Conservation (phyloP, 352 stramenopile species). For the Phytophthora ohioensis region DNA sequence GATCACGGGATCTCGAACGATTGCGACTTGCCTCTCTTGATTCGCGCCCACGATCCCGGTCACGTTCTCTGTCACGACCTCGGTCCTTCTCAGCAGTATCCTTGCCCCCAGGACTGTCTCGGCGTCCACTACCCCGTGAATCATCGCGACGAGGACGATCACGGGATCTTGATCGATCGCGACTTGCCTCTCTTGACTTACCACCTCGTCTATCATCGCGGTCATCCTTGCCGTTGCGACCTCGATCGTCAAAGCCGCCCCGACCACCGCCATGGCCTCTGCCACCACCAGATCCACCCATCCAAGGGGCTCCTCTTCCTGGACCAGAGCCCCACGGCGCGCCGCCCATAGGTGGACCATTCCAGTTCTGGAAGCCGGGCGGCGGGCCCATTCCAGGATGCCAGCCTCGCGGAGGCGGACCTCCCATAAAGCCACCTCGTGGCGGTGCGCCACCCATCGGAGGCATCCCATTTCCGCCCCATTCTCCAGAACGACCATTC, state of each 20-base stretch:
- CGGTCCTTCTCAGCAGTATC: constrained; percentile 34
- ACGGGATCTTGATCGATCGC: constrained; percentile 67
- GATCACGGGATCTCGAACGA: constrained; percentile 38
- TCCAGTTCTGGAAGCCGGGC: constrained; percentile 58
- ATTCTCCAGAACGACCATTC: constrained; percentile 29
- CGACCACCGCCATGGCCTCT: constrained; percentile 47
- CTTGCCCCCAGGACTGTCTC: constrained; percentile 32
- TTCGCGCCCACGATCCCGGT: constrained; percentile 31
- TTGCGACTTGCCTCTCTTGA: constrained; percentile 4
- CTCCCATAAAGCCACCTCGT: constrained; percentile 62
- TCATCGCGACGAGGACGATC: constrained; percentile 50
- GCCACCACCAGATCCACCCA: constrained; percentile 51
- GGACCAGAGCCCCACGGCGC: constrained; percentile 55
- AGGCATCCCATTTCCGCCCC: constrained; percentile 35
- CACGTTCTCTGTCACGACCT: constrained; percentile 18
- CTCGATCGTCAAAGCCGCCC: constrained; percentile 57
- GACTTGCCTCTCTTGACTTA: constrained; percentile 52
- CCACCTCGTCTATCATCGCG: constrained; percentile 36
- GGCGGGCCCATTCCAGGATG: constrained; percentile 77
- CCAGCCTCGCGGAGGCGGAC: constrained; percentile 63
- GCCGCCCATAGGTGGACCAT: constrained; percentile 50
- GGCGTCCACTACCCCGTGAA: constrained; percentile 28
- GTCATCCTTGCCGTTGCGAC: constrained; percentile 47
- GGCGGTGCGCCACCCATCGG: constrained; percentile 35
- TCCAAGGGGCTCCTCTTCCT: constrained; percentile 59